phyloP scores from a whole-genome alignment of 106 monocot species.

The Dendrobium chrysotoxum region DNA sequence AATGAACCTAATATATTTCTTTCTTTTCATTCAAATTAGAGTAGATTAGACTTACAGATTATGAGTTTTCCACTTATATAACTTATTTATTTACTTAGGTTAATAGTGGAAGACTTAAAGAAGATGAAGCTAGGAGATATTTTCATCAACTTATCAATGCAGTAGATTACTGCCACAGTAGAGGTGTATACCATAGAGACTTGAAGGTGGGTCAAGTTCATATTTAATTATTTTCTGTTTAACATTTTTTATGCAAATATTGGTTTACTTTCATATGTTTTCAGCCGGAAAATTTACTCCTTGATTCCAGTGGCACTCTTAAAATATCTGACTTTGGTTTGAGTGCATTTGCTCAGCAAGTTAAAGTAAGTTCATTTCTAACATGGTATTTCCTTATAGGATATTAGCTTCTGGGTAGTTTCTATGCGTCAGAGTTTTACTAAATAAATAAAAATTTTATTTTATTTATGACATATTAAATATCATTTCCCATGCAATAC shows the following conservation, averaged over 20 bases:
- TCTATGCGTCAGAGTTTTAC: too few species aligned
- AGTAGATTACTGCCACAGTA: slow-evolving; percentile 91
- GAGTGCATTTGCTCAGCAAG: slow-evolving; percentile 69
- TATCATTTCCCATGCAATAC: too few species aligned
- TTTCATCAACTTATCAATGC: slow-evolving; percentile 94
- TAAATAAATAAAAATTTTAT: too few species aligned
- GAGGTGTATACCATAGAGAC: slow-evolving; percentile 87
- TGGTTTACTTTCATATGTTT: slow-evolving; percentile 11
- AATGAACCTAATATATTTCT: not conserved
- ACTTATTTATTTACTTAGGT: slow-evolving; percentile 22
- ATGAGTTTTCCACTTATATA: not conserved
- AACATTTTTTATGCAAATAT: not conserved
- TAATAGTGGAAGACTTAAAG: slow-evolving; percentile 59
- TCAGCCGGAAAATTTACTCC: slow-evolving; percentile 90
- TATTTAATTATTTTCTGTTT: not conserved
- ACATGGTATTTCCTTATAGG: not conserved
- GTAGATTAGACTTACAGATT: not conserved
- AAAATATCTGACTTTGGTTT: slow-evolving; percentile 92
- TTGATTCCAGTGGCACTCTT: slow-evolving; percentile 68
- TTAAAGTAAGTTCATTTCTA: slow-evolving; percentile 26
- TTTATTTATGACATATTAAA: too few species aligned
- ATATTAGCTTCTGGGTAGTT: too few species aligned
- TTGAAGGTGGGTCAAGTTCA: slow-evolving; percentile 46
- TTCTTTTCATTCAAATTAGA: not conserved
- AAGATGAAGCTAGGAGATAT: slow-evolving; percentile 83